Evolutionary conservation across 441 rosid genomes (phyloP), one percentile per base, ranked within the genome.

Genomic region (Pelargonium cotyledonis): DNA sequence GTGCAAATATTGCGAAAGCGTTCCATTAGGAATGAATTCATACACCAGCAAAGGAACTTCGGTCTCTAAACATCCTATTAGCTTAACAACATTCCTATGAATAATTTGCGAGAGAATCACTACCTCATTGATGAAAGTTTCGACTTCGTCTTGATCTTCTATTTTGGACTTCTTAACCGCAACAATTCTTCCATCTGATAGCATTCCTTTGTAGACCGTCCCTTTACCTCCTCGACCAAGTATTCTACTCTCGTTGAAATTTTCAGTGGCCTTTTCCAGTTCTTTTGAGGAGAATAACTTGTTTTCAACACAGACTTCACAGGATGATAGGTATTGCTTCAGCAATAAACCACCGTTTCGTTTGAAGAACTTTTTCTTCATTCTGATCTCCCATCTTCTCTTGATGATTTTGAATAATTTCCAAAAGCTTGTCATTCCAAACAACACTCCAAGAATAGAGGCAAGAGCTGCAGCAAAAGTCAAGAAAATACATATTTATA

Each of bases 131-230:
- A 55, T 18, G 61, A 55, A 16, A 4, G 18, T 19, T 21, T 55
- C 61, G 23, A 55, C 6, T 7, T 14, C 15, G 14, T 26, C 26
- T 55, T 55, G 0, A 16, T 16, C 9, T 9, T 18, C 61, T 16
- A 55, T 55, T 16, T 55, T 55, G 23, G 26, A 55, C 61, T 16
- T 55, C 26, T 55, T 55, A 3, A 55, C 61, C 2, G 61, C 61
- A 55, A 55, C 61, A 8, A 55, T 18, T 6, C 26, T 16, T 8
- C 61, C 61, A 16, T 55, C 11, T 1, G 61, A 16, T 7, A 55
- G 16, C 61, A 55, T 55, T 9, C 61, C 61, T 55, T 55, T 55
- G 61, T 55, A 53, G 57, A 49, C 57, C 3, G 58, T 51, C 15
- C 58, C 58, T n/a, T 51, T 21, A 6, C 58, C 58, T 15, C 58